Percentiles rank a stretch among this genome's conserved stretches.
Conservation (phyloP, 306 rosid species). For the Gleditsia sinensis region DNA sequence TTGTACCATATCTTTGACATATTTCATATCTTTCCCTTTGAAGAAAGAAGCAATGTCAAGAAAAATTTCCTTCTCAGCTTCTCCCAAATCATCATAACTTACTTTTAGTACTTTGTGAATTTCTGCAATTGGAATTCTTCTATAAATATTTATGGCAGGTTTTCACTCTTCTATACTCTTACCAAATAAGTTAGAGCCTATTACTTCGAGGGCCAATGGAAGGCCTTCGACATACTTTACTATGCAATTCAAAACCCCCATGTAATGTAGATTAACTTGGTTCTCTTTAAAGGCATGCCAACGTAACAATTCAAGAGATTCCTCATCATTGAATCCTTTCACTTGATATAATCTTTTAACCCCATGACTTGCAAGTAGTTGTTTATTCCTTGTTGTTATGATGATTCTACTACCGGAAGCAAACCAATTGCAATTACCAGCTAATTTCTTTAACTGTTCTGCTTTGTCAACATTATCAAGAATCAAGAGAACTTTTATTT, state of each 20-base stretch:
- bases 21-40: not conserved
- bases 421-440: no score
- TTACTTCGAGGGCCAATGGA: not conserved
- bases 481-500: no score
- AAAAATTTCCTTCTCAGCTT: not conserved
- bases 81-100: not conserved
- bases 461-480: no score
- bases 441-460: no score
- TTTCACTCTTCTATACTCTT: not conserved
- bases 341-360: no score
- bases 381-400: no score
- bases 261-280: not conserved
- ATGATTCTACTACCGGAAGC: no score
- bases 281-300: not conserved
- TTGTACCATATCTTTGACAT: not conserved
- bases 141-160: not conserved
- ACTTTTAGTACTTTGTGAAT: not conserved
- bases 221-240: not conserved
- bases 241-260: not conserved
- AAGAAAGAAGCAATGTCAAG: conserved; percentile 38
- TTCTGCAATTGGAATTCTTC: not conserved
- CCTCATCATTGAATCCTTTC: no score
- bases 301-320: no score
- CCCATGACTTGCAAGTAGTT: no score
- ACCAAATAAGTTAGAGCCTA: not conserved